Conservation (phyloP, 352 stramenopile species). For the Halophytophthora polymorphica region DNA sequence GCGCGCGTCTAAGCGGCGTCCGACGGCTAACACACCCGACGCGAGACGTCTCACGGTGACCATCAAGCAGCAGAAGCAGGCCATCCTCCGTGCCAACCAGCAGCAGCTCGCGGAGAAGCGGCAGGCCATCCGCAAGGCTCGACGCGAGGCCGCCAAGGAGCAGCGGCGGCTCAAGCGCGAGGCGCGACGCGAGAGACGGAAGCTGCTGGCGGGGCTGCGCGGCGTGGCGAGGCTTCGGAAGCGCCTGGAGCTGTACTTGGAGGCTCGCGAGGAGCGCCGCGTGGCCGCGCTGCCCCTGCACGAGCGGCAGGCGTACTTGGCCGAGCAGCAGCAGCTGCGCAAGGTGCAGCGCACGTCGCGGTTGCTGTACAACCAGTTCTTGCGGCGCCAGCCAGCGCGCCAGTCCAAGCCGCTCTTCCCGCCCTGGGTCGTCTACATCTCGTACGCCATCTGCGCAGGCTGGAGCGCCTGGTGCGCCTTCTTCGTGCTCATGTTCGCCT, state of each 20-base stretch:
- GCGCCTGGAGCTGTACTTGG: constrained; percentile 44
- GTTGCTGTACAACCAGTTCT: constrained; percentile 72
- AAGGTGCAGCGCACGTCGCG: constrained; percentile 61
- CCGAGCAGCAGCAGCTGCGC: constrained; percentile 55
- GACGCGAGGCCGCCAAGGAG: constrained; percentile 25
- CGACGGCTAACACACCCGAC: constrained; percentile 4
- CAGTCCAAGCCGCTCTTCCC: constrained; percentile 59
- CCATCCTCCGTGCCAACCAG: constrained; percentile 42
- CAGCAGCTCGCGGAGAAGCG: constrained; percentile 40
- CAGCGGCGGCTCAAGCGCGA: constrained; percentile 36
- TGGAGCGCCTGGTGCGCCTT: constrained; percentile 61
- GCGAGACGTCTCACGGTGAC: constrained; percentile 40
- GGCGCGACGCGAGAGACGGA: constrained; percentile 36
- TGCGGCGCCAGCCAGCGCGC: constrained; percentile 48
- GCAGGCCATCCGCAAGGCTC: constrained; percentile 36
- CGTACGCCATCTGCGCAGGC: constrained; percentile 50
- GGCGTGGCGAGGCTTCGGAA: constrained; percentile 61
- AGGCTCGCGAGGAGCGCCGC: constrained; percentile 32
- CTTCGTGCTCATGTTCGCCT: constrained; percentile 73
- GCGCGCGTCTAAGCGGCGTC: constrained; percentile 14
- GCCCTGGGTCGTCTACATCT: constrained; percentile 71
- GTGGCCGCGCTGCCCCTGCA: constrained; percentile 50
- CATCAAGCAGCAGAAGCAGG: constrained; percentile 54
- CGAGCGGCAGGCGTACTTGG: constrained; percentile 53
- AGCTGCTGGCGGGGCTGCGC: constrained; percentile 37